Evolutionary conservation across 805 yeast genomes (phyloP).

Genomic region (Barnettozyma pratensis): DNA sequence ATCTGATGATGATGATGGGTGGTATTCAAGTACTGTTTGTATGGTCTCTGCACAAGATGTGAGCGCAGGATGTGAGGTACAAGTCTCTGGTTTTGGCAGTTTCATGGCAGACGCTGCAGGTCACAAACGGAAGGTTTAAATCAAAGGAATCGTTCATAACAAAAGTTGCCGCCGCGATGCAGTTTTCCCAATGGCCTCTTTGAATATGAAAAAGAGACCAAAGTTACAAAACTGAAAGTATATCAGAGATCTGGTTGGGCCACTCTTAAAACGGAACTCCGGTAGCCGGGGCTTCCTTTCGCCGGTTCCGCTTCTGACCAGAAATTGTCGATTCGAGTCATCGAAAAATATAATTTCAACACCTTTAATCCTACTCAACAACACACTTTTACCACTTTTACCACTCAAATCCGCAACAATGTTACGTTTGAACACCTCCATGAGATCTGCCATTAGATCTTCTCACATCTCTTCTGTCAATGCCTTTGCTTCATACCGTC

Average conservation of each 20-base stretch:
- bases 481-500: conserved; percentile 6
- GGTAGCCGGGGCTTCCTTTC: neutral
- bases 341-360: neutral
- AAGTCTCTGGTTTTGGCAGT: conserved; percentile 21
- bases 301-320: neutral
- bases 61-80: conserved; percentile 34
- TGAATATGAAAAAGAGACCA: neutral
- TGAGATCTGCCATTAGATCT: conserved; percentile 14
- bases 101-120: conserved; percentile 30
- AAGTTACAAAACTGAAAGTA: neutral
- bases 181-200: too few species aligned
- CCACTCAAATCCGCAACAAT: neutral
- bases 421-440: conserved; percentile 17
- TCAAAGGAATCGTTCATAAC: conserved; percentile 8
- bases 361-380: too few species aligned
- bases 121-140: conserved; percentile 26
- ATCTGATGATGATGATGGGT: neutral
- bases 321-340: neutral
- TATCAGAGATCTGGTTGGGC: neutral
- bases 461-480: conserved; percentile 8
- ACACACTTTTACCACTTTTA: too few species aligned
- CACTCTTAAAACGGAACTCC: neutral
- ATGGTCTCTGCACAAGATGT: conserved; percentile 31
- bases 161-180: neutral
- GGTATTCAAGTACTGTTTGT: conserved; percentile 1